Base-by-base conservation (phyloP, 257 asterid species). In the Cinchona pubescens region DNA sequence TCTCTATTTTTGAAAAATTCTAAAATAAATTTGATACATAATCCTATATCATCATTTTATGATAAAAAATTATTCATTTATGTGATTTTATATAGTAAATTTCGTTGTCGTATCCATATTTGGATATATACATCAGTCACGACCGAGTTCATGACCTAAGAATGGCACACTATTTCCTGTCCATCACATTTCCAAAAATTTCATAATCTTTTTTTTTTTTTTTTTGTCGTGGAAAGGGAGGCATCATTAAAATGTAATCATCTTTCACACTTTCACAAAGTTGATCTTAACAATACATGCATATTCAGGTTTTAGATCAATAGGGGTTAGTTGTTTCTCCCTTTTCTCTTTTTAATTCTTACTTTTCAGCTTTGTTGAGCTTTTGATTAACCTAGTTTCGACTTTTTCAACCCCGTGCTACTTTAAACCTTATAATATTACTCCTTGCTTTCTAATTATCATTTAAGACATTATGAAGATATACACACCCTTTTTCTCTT, bases 261-360 rank as follows among this genome's bases (percentile, higher is more conserved):
- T 67, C 61, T 46, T 29, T 69, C 15, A 9, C 37, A 76, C 73
- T 45, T 68, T 68, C 43, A 15, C 48, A 76, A 76, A 76, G 21
- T 21, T 74, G 60, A 69, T 61, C 32, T 70, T 51, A 13, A 43
- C 21, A 35, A 13, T 14, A n/a, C 69, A 63, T n/a, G 46, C n/a
- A 48, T 23, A 10, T 64, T n/a, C 27, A 46, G 59, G 27, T 48
- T 75, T 46, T 23, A 18, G 35, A 65, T 49, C 27, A 43, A 75
- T 63, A 29, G 43, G 21, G 69, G 12, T 68, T 45, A 43, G 40
- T 58, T 68, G 5, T 67, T 40, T 42, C 35, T 10, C 43, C 30
- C 53, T 68, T 67, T 23, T 63, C 15, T 64, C 27, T 45, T 45
- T 43, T 27, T 68, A 38, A 27, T 27, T 45, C 73, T 59, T 66